Evolutionary conservation across 768 basidiomycete species (phyloP), one percentile per base, ranked within the genome.

Genomic region (Xerocomus spinulosus): DNA sequence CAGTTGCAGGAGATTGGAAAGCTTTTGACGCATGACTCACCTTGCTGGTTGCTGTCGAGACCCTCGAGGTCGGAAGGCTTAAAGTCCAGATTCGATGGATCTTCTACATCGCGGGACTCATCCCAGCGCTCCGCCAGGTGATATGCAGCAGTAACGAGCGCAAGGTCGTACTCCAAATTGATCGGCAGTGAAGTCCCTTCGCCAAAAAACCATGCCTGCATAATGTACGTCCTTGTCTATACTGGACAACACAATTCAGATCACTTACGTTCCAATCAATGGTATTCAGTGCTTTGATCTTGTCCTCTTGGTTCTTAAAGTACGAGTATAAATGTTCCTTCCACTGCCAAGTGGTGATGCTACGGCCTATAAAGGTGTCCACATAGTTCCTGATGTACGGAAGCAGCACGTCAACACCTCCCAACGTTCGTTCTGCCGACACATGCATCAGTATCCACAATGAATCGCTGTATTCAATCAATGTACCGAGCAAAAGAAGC

Each of bases 401-500:
- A 32, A 79, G 59, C 63, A 83, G 76, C 29, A 70, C 72, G 18
- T 80, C 70, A 18, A 80, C 63, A 3, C 82, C 82, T 28, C 82
- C 82, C 23, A 83, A 62, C 1, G 67, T 76, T 17, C 73, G 67
- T 56, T 82, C 77, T 77, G 53, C 24, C 7, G 35, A n/a, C 20
- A 20, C 8, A n/a, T 8, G 20, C 2, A 4, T 53, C 34, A 44
- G 25, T 17, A 24, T 12, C 15, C 8, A 5, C 9, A 5, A 10
- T 15, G 12, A 3, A 6, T 5, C 3, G 6, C 17, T 7, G 10
- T 21, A 6, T 12, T 26, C 23, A 5, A 12, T 30, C 2, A 10
- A 34, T 45, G 1, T 10, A 87, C 87, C 93, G 18, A 97, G 75
- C 62, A 89, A 77, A 15, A 94, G 77, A 14, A 98, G 71, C 57